A percentile compares a stretch with the other conserved stretches of the same genome.
Evolutionary conservation across 1,284 basidiomycete genomes (phyloP).

Genomic region (Melampsora americana): DNA sequence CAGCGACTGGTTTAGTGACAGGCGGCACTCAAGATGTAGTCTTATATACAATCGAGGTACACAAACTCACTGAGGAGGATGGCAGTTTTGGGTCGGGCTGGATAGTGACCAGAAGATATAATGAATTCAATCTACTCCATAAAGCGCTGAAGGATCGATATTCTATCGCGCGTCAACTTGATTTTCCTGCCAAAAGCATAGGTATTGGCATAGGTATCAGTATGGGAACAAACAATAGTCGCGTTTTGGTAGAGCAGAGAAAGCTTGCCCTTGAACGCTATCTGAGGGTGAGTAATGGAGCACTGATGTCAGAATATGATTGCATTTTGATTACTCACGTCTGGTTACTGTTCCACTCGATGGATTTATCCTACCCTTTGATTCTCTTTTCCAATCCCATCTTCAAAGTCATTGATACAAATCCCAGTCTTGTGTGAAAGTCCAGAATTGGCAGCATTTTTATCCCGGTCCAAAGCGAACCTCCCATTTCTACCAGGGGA

Average conservation of each 20-base stretch:
- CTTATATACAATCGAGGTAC: constrained; percentile 85
- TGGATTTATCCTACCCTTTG: constrained; percentile 50
- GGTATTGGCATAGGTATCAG: constrained; percentile 64
- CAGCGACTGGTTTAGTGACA: constrained; percentile 68
- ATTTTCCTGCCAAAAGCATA: constrained; percentile 86
- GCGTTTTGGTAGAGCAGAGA: constrained; percentile 76
- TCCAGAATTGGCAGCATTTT: constrained; percentile 75
- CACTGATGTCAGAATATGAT: background rate
- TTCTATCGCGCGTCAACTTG: constrained; percentile 65
- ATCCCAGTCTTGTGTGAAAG: constrained; percentile 76
- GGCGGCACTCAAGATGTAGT: constrained; percentile 64
- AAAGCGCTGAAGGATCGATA: constrained; percentile 74
- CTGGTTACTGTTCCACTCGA: background rate
- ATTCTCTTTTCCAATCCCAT: constrained; percentile 47
- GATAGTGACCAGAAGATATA: constrained; percentile 87
- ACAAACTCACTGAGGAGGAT: constrained; percentile 69
- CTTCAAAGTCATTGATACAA: constrained; percentile 65
- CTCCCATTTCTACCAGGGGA: constrained; percentile 56
- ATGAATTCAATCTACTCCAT: constrained; percentile 87
- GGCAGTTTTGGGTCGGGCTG: constrained; percentile 75
- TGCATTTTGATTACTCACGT: background rate
- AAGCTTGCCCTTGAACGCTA: constrained; percentile 79
- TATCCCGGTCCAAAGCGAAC: constrained; percentile 79
- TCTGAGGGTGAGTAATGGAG: constrained; percentile 62
- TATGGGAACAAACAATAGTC: constrained; percentile 53